Evolutionary conservation across 441 rosid species (phyloP).

Genomic region (Capsella rubella): DNA sequence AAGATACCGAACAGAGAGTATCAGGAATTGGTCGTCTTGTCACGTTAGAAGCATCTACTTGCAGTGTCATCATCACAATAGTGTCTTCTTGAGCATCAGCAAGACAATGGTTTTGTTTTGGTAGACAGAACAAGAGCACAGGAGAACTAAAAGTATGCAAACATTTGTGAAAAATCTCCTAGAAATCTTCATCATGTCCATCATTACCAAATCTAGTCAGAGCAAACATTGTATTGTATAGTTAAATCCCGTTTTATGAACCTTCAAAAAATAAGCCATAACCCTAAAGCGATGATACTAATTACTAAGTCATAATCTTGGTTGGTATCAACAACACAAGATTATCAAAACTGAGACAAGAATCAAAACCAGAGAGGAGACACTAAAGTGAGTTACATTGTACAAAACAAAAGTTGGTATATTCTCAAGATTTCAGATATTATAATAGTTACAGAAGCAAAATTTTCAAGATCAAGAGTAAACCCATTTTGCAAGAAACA

Average conservation of each 20-base stretch:
- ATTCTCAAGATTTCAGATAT: not conserved
- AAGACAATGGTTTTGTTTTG: slow-evolving; percentile 54
- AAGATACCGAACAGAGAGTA: slow-evolving; percentile 77
- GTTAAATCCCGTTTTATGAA: not conserved
- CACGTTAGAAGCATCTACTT: slow-evolving; percentile 58
- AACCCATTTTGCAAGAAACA: slow-evolving; percentile 6
- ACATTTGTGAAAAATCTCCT: slow-evolving; percentile 36
- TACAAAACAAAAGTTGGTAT: not conserved
- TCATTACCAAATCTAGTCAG: slow-evolving; percentile 32
- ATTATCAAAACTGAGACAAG: not conserved
- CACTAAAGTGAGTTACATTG: not conserved
- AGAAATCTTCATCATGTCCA: slow-evolving; percentile 24
- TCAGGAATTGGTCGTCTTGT: slow-evolving; percentile 59
- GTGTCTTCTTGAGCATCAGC: slow-evolving; percentile 40
- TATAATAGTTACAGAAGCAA: slow-evolving; percentile 5
- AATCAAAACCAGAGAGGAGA: not conserved
- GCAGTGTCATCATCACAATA: slow-evolving; percentile 40
- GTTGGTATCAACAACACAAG: slow-evolving; percentile 1
- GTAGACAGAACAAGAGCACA: slow-evolving; percentile 43
- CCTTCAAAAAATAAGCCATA: not conserved
- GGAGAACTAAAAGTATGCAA: slow-evolving; percentile 46
- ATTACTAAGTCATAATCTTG: not conserved
- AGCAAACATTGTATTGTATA: not conserved
- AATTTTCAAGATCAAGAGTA: not conserved
- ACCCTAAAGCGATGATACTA: not conserved